A percentile compares a stretch with the other conserved stretches of the same genome.
These are phyloP conservation scores for Candida nonsorbophila DNA, from an alignment of 805 yeast species.

Conservation along the genomic window DNA sequence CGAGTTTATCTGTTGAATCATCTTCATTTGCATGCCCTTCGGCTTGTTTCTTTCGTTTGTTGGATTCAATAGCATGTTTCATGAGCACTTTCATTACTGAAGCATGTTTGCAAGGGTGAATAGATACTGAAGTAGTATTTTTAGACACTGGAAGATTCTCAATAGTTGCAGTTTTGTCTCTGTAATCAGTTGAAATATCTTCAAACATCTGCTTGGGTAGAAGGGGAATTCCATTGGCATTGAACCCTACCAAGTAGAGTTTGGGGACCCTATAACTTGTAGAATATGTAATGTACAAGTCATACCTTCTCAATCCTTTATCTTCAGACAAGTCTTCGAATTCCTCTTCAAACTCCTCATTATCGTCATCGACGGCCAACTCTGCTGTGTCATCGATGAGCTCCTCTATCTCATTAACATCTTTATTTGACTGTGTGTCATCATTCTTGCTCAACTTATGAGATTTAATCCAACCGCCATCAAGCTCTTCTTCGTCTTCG, in stretches of 20 bases:
- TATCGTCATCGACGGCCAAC: constrained; percentile 22
- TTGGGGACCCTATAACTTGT: constrained; percentile 96
- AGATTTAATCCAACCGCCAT: constrained; percentile 57
- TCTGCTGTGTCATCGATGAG: constrained; percentile 41
- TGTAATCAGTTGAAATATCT: constrained; percentile 86
- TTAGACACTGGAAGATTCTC: constrained; percentile 84
- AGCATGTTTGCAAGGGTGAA: constrained; percentile 95
- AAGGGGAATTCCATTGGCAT: constrained; percentile 77
- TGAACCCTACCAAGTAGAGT: constrained; percentile 85
- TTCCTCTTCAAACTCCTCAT: constrained; percentile 25
- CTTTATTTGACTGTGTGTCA: constrained; percentile 23
- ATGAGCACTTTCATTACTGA: constrained; percentile 87
- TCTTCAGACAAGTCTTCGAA: constrained; percentile 18
- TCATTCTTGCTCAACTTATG: constrained; percentile 36
- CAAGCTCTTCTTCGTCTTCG: constrained; percentile 33
- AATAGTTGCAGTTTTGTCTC: constrained; percentile 94
- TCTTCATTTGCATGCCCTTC: constrained; percentile 44
- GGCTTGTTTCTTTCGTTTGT: constrained; percentile 14
- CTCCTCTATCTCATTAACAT: constrained; percentile 42
- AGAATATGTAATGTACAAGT: constrained; percentile 85
- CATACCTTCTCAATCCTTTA: constrained; percentile 62
- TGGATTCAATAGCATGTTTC: constrained; percentile 56
- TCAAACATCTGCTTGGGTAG: constrained; percentile 90
- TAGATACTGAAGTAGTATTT: constrained; percentile 75
- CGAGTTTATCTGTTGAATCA: constrained; percentile 10